Conservation (phyloP, 352 stramenopile genomes). For the Pythium biforme region DNA sequence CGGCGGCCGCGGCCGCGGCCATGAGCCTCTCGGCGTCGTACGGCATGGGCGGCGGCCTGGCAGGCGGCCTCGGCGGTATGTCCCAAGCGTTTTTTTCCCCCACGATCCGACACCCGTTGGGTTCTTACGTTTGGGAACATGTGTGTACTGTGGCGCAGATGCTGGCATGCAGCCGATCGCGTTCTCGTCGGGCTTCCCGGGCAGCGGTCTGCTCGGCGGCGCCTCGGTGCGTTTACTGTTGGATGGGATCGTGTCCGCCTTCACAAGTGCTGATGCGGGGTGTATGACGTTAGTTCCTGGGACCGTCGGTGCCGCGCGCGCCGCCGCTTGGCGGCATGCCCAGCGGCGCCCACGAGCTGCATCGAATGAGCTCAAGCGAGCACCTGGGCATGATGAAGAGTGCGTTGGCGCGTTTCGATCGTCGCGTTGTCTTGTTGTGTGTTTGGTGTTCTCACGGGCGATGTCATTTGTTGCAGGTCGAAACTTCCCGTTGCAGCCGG, state of each 20-base stretch:
- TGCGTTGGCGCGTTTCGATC: not conserved
- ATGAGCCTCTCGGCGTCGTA: slow-evolving; percentile 48
- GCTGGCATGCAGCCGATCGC: slow-evolving; percentile 8
- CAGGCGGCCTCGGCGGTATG: slow-evolving; percentile 29
- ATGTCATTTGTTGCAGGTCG: slow-evolving; percentile 36
- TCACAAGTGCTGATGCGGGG: not conserved
- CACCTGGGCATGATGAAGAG: slow-evolving; percentile 37
- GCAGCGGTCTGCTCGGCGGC: slow-evolving; percentile 38
- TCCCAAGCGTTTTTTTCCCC: too few relatives aligned
- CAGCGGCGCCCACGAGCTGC: slow-evolving; percentile 46
- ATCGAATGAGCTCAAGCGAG: slow-evolving; percentile 57
- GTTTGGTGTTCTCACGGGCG: not conserved
- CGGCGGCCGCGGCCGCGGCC: slow-evolving; percentile 20
- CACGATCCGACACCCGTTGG: too few relatives aligned
- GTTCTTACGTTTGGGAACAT: too few relatives aligned
- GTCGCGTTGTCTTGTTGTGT: not conserved
- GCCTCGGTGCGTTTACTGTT: slow-evolving; percentile 39
- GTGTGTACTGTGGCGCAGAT: not conserved
- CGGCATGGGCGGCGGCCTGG: slow-evolving; percentile 31
- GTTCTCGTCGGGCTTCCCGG: slow-evolving; percentile 46
- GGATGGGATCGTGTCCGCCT: not conserved
- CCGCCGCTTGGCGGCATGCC: slow-evolving; percentile 30
- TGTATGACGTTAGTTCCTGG: slow-evolving; percentile 46
- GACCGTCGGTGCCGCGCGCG: slow-evolving; percentile 33
- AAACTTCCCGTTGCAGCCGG: slow-evolving; percentile 43